Evolutionary conservation across 2,329 filamentous ascomycete species (phyloP).

Genomic region (Clarireedia monteithiana): DNA sequence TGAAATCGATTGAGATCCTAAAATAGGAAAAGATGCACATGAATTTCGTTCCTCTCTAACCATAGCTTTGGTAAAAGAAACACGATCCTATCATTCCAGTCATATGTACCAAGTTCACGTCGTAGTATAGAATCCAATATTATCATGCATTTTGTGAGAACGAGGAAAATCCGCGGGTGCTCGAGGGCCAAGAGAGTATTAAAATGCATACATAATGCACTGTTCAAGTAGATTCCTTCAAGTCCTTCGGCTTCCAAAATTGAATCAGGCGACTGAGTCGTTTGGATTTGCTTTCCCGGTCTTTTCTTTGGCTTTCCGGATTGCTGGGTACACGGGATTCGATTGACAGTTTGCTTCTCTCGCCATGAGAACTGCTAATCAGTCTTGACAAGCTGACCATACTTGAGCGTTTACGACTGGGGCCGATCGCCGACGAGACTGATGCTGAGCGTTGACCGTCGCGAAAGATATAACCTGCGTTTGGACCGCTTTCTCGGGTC

Average conservation of each 20-base stretch:
- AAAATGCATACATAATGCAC: background rate
- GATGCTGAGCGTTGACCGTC: constrained; percentile 54
- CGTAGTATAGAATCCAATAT: background rate
- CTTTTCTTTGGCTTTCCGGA: constrained; percentile 32
- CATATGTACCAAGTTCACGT: constrained; percentile 3
- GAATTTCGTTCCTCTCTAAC: constrained; percentile 22
- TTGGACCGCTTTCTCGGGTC: constrained; percentile 55
- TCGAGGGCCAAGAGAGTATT: background rate
- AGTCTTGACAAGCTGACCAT: constrained; percentile 70
- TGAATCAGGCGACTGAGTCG: constrained; percentile 68
- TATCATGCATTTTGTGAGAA: background rate
- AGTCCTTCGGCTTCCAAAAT: constrained; percentile 56
- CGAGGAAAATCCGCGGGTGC: background rate
- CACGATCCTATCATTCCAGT: constrained; percentile 7
- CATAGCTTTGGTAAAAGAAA: constrained; percentile 18
- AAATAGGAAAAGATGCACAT: constrained; percentile 22
- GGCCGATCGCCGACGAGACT: constrained; percentile 51
- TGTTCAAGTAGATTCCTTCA: constrained; percentile 3
- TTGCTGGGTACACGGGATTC: constrained; percentile 45
- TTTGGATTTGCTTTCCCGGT: constrained; percentile 57
- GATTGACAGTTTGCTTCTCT: constrained; percentile 66
- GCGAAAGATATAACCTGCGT: constrained; percentile 39
- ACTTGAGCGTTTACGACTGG: constrained; percentile 63
- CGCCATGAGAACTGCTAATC: constrained; percentile 66
- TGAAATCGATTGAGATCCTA: background rate